Conservation (phyloP, 164 flowering plant species). For the Aristolochia contorta region DNA sequence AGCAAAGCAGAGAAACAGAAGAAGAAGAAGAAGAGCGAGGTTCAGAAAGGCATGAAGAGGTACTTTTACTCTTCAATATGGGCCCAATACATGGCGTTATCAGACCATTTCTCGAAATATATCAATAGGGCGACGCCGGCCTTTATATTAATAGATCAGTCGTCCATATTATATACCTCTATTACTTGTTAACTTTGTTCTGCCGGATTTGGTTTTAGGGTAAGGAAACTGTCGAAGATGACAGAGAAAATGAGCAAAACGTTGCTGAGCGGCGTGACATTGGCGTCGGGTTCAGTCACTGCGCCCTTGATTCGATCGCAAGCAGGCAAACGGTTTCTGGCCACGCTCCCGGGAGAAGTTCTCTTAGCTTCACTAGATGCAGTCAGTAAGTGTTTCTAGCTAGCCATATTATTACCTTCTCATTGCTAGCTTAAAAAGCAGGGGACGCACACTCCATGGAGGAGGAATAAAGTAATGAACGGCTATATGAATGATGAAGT, state of each 20-base stretch:
- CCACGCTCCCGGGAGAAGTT: conserved; percentile 75
- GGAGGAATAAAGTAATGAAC: neutral
- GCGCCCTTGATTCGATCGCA: conserved; percentile 49
- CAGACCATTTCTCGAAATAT: no score
- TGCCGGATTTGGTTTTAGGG: conserved; percentile 26
- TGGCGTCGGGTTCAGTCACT: conserved; percentile 54
- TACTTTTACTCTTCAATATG: no score
- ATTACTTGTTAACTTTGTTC: neutral
- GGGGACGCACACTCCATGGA: no score
- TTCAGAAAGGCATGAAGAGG: conserved; percentile 59
- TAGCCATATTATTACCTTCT: neutral
- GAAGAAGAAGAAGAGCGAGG: conserved; percentile 35
- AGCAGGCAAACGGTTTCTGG: conserved; percentile 54
- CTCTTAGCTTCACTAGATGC: conserved; percentile 88
- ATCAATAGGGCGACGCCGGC: no score
- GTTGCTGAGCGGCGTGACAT: conserved; percentile 50
- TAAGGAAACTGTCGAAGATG: conserved; percentile 61
- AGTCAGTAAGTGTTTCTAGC: conserved; percentile 52
- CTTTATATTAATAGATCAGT: neutral
- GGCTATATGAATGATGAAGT: neutral
- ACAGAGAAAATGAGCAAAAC: conserved; percentile 72
- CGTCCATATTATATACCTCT: neutral
- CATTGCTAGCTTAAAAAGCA: neutral
- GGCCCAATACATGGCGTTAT: no score
- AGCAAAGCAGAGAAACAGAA: conserved; percentile 20